Percentiles rank a stretch among this genome's conserved stretches.
Conservation (phyloP, 108 stramenopile species). For the Aurantiochytrium sp. region DNA sequence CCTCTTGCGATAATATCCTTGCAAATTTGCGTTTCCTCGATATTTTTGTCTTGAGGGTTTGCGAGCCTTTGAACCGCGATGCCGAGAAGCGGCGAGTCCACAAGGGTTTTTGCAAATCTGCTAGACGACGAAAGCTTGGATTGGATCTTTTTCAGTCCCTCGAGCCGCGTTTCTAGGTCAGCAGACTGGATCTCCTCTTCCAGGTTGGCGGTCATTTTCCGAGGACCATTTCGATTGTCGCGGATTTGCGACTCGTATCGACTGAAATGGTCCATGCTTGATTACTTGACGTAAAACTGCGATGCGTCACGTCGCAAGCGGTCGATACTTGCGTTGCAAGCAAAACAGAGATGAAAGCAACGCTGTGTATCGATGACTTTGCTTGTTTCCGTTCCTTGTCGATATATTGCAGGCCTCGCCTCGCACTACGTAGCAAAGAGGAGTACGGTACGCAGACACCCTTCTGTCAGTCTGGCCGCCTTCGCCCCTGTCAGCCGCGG, state of each 20-base stretch:
- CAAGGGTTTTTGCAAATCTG: not conserved
- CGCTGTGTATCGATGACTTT: no score
- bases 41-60: not conserved
- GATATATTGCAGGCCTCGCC: no score
- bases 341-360: no score
- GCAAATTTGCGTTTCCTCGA: not conserved
- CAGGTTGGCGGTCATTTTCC: not conserved
- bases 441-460: no score
- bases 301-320: no score
- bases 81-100: not conserved
- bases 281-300: no score
- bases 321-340: no score
- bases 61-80: not conserved
- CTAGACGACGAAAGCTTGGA: not conserved
- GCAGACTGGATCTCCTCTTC: not conserved
- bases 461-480: no score
- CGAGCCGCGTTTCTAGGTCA: not conserved
- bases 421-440: no score
- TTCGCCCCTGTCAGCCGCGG: no score
- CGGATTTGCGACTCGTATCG: not conserved
- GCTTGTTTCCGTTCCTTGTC: no score
- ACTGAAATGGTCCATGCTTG: not conserved
- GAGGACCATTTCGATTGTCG: not conserved
- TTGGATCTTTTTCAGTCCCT: not conserved
- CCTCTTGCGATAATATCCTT: not conserved